Base-by-base conservation (phyloP, 805 yeast genomes). In the Brettanomyces anomalus region DNA sequence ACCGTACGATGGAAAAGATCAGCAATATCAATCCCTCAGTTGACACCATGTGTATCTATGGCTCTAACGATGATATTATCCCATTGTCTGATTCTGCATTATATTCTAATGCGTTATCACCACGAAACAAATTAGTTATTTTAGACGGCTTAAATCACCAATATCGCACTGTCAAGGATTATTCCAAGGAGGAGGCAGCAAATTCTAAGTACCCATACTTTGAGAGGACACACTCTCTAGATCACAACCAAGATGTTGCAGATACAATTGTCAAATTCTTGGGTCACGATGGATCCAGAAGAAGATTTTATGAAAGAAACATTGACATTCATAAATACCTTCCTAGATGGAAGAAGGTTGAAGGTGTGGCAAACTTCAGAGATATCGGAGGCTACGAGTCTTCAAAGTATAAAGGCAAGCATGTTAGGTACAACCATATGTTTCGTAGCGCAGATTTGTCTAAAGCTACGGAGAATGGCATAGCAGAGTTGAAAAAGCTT, bases 71-170 rank as follows among this genome's bases (percentile, higher is more conserved):
- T 55, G 58, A 61, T 10, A 69, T 83, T 10, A 77, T 88, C 6
- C 87, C 90, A 1, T 49, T 73, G 1, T 66, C 67, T 14, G 96
- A 86, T 51, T 69, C 80, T 6, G 70, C 80, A 1, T 51, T 51
- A 32, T 86, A 67, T 62, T 76, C 83, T 6, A 77, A 81, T 50
- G 49, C 64, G 8, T 72, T 88, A 39, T 71, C 68, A 21, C 62
- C 72, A 4, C 75, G 88, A 17, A 81, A 83, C 50, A 65, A 69
- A 3, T 63, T 87, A 42, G 66, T 67, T 32, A 57, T 85, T 6
- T 64, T 89, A 10, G 74, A 75, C 1, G 68, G 67, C 37, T 96
- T 95, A 0, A 89, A 86, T 56, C 97, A 89, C 60, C 85, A 84
- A 53, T 88, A 72, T 55, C 83, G 72, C 55, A 90, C 93, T 0